Base-by-base conservation (phyloP, 2,329 filamentous ascomycete species). In the Allantophomopsis cytisporea region DNA sequence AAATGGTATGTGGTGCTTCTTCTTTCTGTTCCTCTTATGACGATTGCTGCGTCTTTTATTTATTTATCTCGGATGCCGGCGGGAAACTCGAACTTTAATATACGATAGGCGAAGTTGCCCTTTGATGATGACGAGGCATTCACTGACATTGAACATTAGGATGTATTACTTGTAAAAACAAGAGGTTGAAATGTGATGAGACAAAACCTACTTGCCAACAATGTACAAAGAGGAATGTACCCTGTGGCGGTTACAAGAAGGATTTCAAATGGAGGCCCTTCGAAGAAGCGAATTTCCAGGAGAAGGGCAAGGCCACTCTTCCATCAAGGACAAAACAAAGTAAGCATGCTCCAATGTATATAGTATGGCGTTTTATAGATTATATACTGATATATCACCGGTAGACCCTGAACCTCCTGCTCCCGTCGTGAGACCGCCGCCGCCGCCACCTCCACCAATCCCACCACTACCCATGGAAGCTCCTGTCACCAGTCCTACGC, bases 231-330 rank as follows among this genome's bases (percentile, higher is more conserved):
- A 66, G 79, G 39, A 75, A 70, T 45, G 77, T 83, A 16, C 55
- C 62, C 3, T 84, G 80, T 53, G 79, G 78, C 42, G 80, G 80
- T 30, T 84, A 83, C 59, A 80, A 76, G 56, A 84, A 81, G 55
- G 75, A 81, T 55, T 83, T 82, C 61, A 83, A 83, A 64, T 84
- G 80, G 80, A 66, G 76, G 39, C 69, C 76, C 1, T 82, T 82
- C 48, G 76, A 79, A 51, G 77, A 83, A 47, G 67, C 71, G 36
- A 75, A 61, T 40, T 65, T 76, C 45, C 58, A 59, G 15, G 58
- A 59, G 38, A 71, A 67, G 47, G 23, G 23, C 23, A 28, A 28
- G 23, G 23, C 23, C 23, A 37, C 44, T 16, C 52, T 54, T 23
- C 40, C 42, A 28, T 46, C 43, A 14, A 48, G 47, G 21, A 28